Base-by-base conservation (phyloP, 257 asterid genomes). In the Gardenia jasminoides region DNA sequence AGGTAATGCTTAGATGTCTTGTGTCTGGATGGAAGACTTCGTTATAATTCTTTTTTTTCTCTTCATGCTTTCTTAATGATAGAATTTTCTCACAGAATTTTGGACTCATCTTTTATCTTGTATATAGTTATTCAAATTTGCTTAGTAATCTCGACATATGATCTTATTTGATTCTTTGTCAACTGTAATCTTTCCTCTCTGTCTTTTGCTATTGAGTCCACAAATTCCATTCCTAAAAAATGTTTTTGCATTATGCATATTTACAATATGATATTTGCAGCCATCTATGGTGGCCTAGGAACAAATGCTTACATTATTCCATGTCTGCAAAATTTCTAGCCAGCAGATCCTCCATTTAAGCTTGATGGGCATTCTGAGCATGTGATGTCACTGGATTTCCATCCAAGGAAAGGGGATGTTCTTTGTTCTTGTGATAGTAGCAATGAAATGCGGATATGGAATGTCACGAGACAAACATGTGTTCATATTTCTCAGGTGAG, bases 341-440 rank as follows among this genome's bases (percentile, higher is more conserved):
- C 69, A 10, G 76, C n/a, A 22, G 76, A 20, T 39, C 33, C 62
- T 52, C 64, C 43, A 58, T 17, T n/a, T 73, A 74, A 65, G 78
- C 88, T 88, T 75, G 70, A 50, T 76, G 91, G 91, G 77, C 91
- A 87, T 75, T 78, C 72, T 76, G 88, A 81, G 15, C 88, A 78
- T 44, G 90, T 88, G 58, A 75, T 50, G 76, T 87, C 94, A 39
- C 26, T 82, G 67, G 90, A 87, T 80, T 87, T 90, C 82, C 89
- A 87, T 78, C 89, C 90, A 4, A 82, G 39, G 58, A 82, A 79
- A 44, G 2, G 50, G 56, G 81, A 78, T 80, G 82, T 88, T 61
- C 33, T 90, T 65, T 82, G 86, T 77, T 87, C 89, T 47, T 87
- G 87, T 56, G 92, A 87, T 59, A 66, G 79, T 33, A 80, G 76